These are phyloP conservation scores for Marchantia paleacea DNA, from an alignment of 225 moss, liverwort and hornwort species.

Conservation along the genomic window DNA sequence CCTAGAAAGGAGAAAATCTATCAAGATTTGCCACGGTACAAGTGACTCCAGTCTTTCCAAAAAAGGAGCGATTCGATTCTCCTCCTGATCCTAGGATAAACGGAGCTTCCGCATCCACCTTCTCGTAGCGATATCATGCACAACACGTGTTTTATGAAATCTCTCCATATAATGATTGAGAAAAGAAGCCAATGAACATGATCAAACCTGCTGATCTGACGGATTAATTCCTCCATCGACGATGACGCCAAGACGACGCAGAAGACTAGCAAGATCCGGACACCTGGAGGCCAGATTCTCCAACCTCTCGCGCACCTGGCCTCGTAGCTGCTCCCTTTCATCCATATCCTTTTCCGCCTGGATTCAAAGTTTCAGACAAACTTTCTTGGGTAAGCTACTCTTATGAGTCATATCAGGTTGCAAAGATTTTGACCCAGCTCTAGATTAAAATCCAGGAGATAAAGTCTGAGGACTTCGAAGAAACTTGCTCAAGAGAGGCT, in stretches of 20 bases:
- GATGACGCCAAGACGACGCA: constrained; percentile 71
- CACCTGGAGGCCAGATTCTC: constrained; percentile 68
- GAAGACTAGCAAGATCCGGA: constrained; percentile 67
- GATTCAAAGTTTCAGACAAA: constrained; percentile 11
- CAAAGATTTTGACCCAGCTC: no score
- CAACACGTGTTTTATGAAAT: neutral
- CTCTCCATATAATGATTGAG: neutral
- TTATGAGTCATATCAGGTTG: no score
- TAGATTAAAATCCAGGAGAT: no score
- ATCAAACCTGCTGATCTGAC: constrained; percentile 57
- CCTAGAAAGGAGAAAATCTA: neutral
- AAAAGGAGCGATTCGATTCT: no score
- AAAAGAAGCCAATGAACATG: neutral
- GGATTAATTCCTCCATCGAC: constrained; percentile 75
- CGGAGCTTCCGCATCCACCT: no score
- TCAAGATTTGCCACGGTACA: neutral
- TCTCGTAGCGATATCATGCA: neutral
- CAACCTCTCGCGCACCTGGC: constrained; percentile 65
- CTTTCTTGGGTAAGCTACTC: no score
- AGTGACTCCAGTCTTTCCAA: neutral
- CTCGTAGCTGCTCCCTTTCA: constrained; percentile 75
- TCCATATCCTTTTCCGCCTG: constrained; percentile 89
- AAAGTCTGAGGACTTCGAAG: no score
- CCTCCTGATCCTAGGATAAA: no score
- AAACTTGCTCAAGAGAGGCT: no score